Evolutionary conservation across 352 stramenopile genomes (phyloP), one percentile per base, ranked within the genome.

Genomic region (Pythium rhizo-oryzae): DNA sequence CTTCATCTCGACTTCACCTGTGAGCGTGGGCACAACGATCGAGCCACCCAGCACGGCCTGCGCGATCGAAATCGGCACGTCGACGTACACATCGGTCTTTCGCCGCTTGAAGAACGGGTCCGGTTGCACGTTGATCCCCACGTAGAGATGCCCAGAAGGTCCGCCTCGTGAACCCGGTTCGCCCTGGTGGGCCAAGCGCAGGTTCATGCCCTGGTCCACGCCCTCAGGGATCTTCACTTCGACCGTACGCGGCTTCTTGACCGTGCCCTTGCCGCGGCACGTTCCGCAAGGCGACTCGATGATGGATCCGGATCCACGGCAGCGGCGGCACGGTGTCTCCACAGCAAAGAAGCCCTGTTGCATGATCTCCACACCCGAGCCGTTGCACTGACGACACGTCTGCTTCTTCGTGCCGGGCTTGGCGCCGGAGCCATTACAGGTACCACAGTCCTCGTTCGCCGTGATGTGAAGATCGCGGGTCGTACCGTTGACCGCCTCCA

Each of bases 1-100:
- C 70, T 98, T 99, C 68, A 99, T 90, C 72, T 99, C 96, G 18
- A 99, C 97, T 77, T 98, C 95, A 25, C 98, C 97, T 24, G 94
- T 93, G 18, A 99, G 76, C n/a, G 97, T 99, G 18, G 96, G 93
- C 19, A 99, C 97, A 59, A 99, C 93, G 25, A 99, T 83, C 2
- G 82, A 93, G 35, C 93, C 91, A 55, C 98, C 97, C 8, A 99
- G 76, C 24, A 98, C 88, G 8, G 96, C 96, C 67, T 99, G 87
- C 12, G 89, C 92, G 33, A 99, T 77, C 28, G 84, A 96, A 54
- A 99, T 97, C 1, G 95, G 93, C 30, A 98, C 87, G 62, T 98
- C 93, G 18, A 97, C 94, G 69, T 98, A 90, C 43, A 99, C 89
- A 75, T 99, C 94, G 39, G 82, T 89, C 70, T 97, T 97, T 72